Evolutionary conservation across 257 asterid species (phyloP), one percentile per base, ranked within the genome.

Genomic region (Solanum corneliomulleri): DNA sequence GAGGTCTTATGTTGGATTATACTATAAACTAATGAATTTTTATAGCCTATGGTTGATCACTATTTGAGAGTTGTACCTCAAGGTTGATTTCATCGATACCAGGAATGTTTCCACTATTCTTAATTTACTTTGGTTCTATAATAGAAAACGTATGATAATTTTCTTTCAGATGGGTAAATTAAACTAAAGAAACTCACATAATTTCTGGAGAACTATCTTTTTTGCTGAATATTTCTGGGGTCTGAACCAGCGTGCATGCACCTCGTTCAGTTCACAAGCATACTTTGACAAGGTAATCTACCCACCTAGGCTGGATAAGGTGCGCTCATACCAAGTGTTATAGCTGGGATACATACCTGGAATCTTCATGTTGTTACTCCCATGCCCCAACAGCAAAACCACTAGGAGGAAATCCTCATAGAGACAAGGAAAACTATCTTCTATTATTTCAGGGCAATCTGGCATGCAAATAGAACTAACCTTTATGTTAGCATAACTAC

Each of bases 1-100:
- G 99, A 96, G 99, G 99, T 96, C 89, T 80, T 75, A 72, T 91
- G 85, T 89, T 88, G 31, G 71, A 72, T 89, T 39, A 49, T 31
- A 23, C 58, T 72, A 3, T 60, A 21, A 56, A 33, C 29, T 29
- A 44, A 29, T 85, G 35, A 29, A 70, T 86, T 3, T 27, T 1
- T 80, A 80, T 80, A 47, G 84, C 41, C 66, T 21, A 47, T 66
- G 62, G 44, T 0, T 45, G 84, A 80, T 80, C 44, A 44, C 21
- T 3, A 49, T 23, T 33, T 16, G 66, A 8, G 21, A 70, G 37
- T 42, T 47, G 11, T 18, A 29, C 2, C 1, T 14, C 66, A 1
- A 78, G 25, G 84, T 78, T 47, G 91, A 21, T 45, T 44, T 47
- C 42, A 16, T 16, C 47, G 42, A 29, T 27, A 29, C 84, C 25